Evolutionary conservation across 768 basidiomycete species (phyloP), one percentile per base, ranked within the genome.

Genomic region (Auriscalpium orientale): DNA sequence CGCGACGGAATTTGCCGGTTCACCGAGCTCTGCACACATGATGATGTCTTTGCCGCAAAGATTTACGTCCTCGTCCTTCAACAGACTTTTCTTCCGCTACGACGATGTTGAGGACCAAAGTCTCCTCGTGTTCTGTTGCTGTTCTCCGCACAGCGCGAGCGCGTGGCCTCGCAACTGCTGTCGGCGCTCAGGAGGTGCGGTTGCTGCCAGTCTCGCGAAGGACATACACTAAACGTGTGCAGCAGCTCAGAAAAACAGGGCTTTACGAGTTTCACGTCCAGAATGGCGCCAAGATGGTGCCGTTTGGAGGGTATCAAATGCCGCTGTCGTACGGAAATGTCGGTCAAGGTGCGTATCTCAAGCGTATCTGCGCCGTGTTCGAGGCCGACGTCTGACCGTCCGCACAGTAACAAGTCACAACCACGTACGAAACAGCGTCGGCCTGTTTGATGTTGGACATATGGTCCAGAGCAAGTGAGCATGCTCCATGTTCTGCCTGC

Each of bases 391-490:
- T 49, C 37, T 34, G 22, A n/a, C 58, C 53, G 46, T 50, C 45
- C 20, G 3, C 46, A 34, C 68, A 97, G 95, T 91, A 53, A 84
- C 87, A 9, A 93, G 91, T 63, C 95, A 99, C 71, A 82, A 87
- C 46, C 88, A 98, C 65, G 90, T 95, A 51, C 84, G 97, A 44
- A 80, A 74, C 12, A 79, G 79, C 37, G 90, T 82, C 1, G 94
- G 94, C 0, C 76, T 99, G 35, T 99, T 99, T 68, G 97, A 99
- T 66, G 97, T 99, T 28, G 91, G 91, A 20, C 97, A 99, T 71
- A 99, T 99, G 95, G 89, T 98, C 15, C 95, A 98, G 69, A 83
- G 84, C 36, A 87, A 83, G 91, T 93, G 64, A 49, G 80, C 56
- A 5, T 36, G 13, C 37, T 53, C n/a, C 12, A 34, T 46, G 40